A percentile compares a stretch with the other conserved stretches of the same genome.
Evolutionary conservation across 2,329 filamentous ascomycete species (phyloP).

Genomic region (Acrocalymma vagum): DNA sequence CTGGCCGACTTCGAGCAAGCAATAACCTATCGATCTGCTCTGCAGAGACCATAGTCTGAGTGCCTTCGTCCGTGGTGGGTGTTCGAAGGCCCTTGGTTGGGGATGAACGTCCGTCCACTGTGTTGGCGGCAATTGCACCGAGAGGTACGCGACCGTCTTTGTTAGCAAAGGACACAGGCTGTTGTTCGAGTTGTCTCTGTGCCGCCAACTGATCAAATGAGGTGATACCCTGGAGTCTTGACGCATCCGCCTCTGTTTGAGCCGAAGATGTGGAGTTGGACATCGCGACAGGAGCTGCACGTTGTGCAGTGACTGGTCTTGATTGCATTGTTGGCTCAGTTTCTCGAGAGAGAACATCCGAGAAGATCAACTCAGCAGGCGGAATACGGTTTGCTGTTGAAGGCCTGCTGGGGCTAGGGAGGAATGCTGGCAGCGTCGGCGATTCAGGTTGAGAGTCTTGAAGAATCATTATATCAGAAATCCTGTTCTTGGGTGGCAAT

Average conservation of each 20-base stretch:
- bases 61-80: slow-evolving; percentile 71
- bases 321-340: slow-evolving; percentile 38
- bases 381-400: slow-evolving; percentile 35
- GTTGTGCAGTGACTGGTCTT: slow-evolving; percentile 41
- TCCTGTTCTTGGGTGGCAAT: slow-evolving; percentile 17
- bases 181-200: slow-evolving; percentile 26
- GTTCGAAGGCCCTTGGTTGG: slow-evolving; percentile 35
- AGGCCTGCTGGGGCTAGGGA: slow-evolving; percentile 41
- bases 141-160: slow-evolving; percentile 33
- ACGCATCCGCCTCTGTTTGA: slow-evolving; percentile 31
- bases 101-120: slow-evolving; percentile 12
- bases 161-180: slow-evolving; percentile 8
- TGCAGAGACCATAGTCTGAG: slow-evolving; percentile 85
- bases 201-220: no score
- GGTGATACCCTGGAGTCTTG: no score
- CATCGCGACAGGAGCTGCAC: slow-evolving; percentile 18
- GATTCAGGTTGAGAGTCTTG: slow-evolving; percentile 46
- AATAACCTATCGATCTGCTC: slow-evolving; percentile 82
- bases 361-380: slow-evolving; percentile 28
- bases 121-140: slow-evolving; percentile 31
- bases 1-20: slow-evolving; percentile 57
- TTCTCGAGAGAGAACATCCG: slow-evolving; percentile 34
- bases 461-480: slow-evolving; percentile 38
- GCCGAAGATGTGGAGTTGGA: slow-evolving; percentile 17
- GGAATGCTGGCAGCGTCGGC: slow-evolving; percentile 40